phyloP scores from a whole-genome alignment of 805 yeast species.

The Cyberlindnera subsufficiens region DNA sequence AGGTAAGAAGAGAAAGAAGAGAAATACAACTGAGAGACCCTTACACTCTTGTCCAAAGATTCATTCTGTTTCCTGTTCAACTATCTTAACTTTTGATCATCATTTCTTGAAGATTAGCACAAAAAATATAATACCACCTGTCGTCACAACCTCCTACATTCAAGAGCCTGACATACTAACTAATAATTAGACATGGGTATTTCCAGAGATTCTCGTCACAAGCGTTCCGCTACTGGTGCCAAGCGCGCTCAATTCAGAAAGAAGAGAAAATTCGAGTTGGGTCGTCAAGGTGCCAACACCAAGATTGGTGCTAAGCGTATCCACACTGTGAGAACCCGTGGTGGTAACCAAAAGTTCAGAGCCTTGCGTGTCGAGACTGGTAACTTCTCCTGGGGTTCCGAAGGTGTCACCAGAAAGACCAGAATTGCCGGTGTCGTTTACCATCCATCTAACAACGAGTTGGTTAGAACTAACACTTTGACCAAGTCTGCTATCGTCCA shows the following conservation, averaged over 20 bases:
- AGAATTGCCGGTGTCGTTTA: constrained; percentile 96
- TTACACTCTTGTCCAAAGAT: no score
- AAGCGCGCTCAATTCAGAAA: constrained; percentile 99
- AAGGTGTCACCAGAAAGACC: constrained; percentile 98
- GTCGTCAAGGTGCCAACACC: constrained; percentile 99
- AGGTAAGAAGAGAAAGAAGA: no score
- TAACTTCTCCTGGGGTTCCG: constrained; percentile 99
- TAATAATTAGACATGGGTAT: constrained; percentile 72
- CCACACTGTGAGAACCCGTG: constrained; percentile 99
- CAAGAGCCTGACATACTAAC: constrained; percentile 9
- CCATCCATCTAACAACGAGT: constrained; percentile 99
- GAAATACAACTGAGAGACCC: no score
- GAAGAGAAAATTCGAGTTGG: constrained; percentile 99
- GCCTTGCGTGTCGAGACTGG: constrained; percentile 98
- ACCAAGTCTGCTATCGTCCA: constrained; percentile 99
- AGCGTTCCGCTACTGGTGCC: constrained; percentile 99
- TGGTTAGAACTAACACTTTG: constrained; percentile 99
- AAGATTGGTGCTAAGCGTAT: constrained; percentile 98
- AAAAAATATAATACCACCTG: neutral
- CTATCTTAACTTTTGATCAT: no score
- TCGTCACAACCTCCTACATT: neutral
- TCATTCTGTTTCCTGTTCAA: no score
- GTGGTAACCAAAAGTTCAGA: constrained; percentile 99
- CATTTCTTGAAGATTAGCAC: no score
- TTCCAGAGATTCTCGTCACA: constrained; percentile 99